These are phyloP conservation scores for Neurospora terricola DNA, from an alignment of 495 filamentous ascomycete species.

Conservation along the genomic window DNA sequence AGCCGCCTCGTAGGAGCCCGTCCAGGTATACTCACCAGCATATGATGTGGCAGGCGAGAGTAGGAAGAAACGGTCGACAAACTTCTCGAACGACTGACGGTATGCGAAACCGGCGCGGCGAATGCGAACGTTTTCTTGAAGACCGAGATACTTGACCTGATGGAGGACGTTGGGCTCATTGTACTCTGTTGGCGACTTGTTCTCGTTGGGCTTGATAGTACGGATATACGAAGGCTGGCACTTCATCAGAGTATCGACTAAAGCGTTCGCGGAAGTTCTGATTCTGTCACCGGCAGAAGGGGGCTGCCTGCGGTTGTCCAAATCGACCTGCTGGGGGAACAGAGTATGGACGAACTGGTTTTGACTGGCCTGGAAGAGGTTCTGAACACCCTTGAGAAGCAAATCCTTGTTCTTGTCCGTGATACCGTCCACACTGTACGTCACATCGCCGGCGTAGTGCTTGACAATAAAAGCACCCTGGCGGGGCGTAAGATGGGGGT, in stretches of 20 bases:
- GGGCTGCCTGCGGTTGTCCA: slow-evolving; percentile 88
- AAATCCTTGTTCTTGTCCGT: slow-evolving; percentile 99
- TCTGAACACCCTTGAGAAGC: slow-evolving; percentile 86
- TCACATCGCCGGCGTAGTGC: slow-evolving; percentile 97
- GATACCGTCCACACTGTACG: slow-evolving; percentile 91
- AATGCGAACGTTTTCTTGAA: slow-evolving; percentile 98
- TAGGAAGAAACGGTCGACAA: slow-evolving; percentile 94
- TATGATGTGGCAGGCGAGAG: slow-evolving; percentile 92
- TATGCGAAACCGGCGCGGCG: slow-evolving; percentile 95
- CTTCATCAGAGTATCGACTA: slow-evolving; percentile 95
- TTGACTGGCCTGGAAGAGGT: slow-evolving; percentile 70
- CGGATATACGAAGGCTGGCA: slow-evolving; percentile 94
- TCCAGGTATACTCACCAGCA: slow-evolving; percentile 95
- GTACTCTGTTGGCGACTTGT: slow-evolving; percentile 89
- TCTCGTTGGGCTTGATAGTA: slow-evolving; percentile 99
- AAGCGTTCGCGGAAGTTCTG: slow-evolving; percentile 87
- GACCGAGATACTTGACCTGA: slow-evolving; percentile 98
- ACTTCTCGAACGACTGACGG: slow-evolving; percentile 96
- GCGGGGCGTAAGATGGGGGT: slow-evolving; percentile 83
- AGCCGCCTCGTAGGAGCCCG: slow-evolving; percentile 72
- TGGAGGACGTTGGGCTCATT: slow-evolving; percentile 86
- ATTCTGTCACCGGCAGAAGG: slow-evolving; percentile 97
- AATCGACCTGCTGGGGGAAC: slow-evolving; percentile 90
- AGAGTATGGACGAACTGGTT: slow-evolving; percentile 79
- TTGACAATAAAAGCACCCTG: slow-evolving; percentile 98